phyloP scores from a whole-genome alignment of 306 rosid genomes.

The Gastrolobium bilobum region DNA sequence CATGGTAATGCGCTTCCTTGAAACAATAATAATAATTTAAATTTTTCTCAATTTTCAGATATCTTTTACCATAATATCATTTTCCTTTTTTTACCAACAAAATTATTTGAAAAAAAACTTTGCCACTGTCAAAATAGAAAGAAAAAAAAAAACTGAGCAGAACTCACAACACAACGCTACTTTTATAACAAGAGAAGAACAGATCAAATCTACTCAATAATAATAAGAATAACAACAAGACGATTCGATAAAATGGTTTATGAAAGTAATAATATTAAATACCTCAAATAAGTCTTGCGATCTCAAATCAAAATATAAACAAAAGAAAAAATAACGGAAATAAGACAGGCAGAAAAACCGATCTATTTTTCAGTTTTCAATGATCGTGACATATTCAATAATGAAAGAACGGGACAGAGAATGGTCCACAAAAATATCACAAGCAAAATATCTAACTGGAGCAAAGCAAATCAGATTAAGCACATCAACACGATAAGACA shows the following conservation, averaged over 20 bases:
- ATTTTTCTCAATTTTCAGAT: not conserved
- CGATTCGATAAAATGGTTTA: not conserved
- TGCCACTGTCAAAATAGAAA: not conserved
- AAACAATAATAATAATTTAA: not conserved
- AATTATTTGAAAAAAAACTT: not conserved
- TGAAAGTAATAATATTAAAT: not conserved
- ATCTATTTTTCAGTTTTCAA: not conserved
- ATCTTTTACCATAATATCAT: not conserved
- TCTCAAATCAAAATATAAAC: not conserved
- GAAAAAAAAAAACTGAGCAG: not conserved
- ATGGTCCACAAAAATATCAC: constrained; percentile 44
- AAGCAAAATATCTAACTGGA: constrained; percentile 6
- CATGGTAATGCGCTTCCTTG: not conserved
- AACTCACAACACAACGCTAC: not conserved
- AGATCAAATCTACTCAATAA: constrained; percentile 20
- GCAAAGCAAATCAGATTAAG: not conserved
- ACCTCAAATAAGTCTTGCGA: not conserved
- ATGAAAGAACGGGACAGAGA: constrained; percentile 7
- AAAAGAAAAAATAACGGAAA: not conserved
- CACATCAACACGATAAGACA: constrained; percentile 40
- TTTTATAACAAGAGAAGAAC: not conserved
- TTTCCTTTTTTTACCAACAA: not conserved
- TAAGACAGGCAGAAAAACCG: not conserved
- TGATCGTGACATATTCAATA: constrained; percentile 1
- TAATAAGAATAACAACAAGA: not conserved